Base-by-base conservation (phyloP, 2,329 filamentous ascomycete genomes). In the Gnomoniopsis sp. region DNA sequence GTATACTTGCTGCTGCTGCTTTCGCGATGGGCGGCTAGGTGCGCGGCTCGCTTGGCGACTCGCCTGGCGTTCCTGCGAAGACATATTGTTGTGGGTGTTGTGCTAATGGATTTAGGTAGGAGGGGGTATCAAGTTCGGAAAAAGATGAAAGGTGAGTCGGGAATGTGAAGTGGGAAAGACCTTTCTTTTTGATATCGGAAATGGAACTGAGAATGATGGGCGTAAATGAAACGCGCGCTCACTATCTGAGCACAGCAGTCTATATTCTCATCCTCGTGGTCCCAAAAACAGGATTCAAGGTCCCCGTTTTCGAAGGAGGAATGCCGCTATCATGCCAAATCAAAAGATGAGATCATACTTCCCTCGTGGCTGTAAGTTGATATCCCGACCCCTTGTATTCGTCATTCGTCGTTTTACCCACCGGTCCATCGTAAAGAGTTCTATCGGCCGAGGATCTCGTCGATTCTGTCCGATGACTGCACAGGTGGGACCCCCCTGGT, bases 1-100 rank as follows among this genome's bases (percentile, higher is more conserved):
- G 66, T 72, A 72, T 23, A 65, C 62, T 47, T 66, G 62, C 61
- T 65, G 65, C 59, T 67, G 64, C 55, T 64, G 62, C 62, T 67
- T 64, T 61, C 67, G 66, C 47, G 66, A 65, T 49, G 67, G 67
- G 59, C 70, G 44, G 21, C 44, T 47, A 3, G 44, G 44, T 14
- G 41, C 41, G 10, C 38, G 38, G 38, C 38, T 41, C 38, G 38
- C 38, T 12, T 41, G 67, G 59, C 70, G 44, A 19, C 44, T 47
- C 6, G 44, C 19, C 21, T 47, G 44, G 19, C 44, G 68, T 62
- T 72, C 71, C 62, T 72, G 68, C 21, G 71, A 68, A 55, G 67
- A 66, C 67, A 68, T 68, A 48, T 53, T 67, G 57, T 49, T 14
- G 44, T 30, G 10, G 21, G 46, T 12, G n/a, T 58, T 43, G n/a